These are phyloP conservation scores for Nidula niveotomentosa DNA, from an alignment of 1,284 basidiomycete genomes.

Conservation along the genomic window DNA sequence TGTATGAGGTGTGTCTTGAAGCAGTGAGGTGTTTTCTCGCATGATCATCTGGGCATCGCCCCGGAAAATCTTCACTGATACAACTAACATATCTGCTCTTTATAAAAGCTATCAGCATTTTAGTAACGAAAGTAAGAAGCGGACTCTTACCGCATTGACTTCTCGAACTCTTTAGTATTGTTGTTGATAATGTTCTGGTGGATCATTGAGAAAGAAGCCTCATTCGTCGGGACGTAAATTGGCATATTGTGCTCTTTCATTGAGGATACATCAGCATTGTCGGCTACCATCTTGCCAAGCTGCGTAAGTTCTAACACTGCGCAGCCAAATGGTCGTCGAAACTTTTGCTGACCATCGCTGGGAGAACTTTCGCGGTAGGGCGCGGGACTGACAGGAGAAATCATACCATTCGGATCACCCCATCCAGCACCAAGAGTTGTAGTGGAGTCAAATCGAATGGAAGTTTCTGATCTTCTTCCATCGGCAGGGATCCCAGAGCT, in stretches of 20 bases:
- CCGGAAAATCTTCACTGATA: constrained; percentile 90
- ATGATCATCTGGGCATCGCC: constrained; percentile 79
- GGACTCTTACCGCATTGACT: constrained; percentile 70
- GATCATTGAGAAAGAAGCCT: constrained; percentile 87
- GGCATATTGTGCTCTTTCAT: constrained; percentile 84
- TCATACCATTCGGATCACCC: no score
- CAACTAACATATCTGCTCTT: constrained; percentile 83
- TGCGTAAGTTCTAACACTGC: constrained; percentile 88
- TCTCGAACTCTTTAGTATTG: constrained; percentile 81
- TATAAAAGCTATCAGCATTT: constrained; percentile 9
- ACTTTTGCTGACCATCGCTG: constrained; percentile 40
- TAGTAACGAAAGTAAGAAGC: not conserved
- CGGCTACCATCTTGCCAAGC: constrained; percentile 65
- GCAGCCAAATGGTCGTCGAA: constrained; percentile 91
- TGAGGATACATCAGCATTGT: constrained; percentile 59
- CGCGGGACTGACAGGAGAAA: no score
- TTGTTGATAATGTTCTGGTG: constrained; percentile 93
- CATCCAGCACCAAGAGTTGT: not conserved
- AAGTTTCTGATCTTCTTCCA: constrained; percentile 53
- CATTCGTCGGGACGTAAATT: constrained; percentile 84
- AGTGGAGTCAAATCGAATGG: constrained; percentile 24
- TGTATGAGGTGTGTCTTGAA: constrained; percentile 82
- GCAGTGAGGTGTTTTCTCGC: constrained; percentile 84
- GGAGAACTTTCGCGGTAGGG: constrained; percentile 18
- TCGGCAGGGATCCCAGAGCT: constrained; percentile 49